A percentile compares a stretch with the other conserved stretches of the same genome.
Conservation (phyloP, 1,139 yeast species). For the Candida pseudocylindracea region DNA sequence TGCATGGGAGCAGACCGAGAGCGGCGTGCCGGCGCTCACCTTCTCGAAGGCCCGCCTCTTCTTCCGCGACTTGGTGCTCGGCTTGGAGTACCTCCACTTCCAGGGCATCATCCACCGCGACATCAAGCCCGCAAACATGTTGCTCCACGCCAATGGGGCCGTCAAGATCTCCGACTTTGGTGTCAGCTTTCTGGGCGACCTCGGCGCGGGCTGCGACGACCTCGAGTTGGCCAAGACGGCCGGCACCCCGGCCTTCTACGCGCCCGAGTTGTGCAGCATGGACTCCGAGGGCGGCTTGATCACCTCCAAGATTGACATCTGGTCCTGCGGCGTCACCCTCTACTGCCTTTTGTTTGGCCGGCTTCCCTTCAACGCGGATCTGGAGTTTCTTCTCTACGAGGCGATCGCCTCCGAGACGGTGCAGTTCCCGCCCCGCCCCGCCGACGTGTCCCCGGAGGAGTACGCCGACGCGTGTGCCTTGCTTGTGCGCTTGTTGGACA, state of each 20-base stretch:
- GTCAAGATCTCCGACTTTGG: constrained; percentile 96
- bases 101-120: constrained; percentile 95
- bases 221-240: constrained; percentile 76
- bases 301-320: constrained; percentile 67
- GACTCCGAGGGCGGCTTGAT: constrained; percentile 16
- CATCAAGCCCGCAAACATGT: constrained; percentile 86
- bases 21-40: constrained; percentile 35
- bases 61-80: constrained; percentile 71
- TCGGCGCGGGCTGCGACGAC: constrained; percentile 40
- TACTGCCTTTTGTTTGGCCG: constrained; percentile 76
- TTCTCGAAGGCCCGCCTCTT: constrained; percentile 45
- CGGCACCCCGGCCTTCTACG: constrained; percentile 76
- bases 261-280: constrained; percentile 52
- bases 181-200: constrained; percentile 64
- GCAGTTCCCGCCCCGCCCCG: constrained; percentile 30
- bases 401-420: constrained; percentile 51
- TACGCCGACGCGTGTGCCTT: constrained; percentile 46
- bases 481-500: constrained; percentile 36
- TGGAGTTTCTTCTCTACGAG: constrained; percentile 69
- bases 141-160: constrained; percentile 45
- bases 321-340: constrained; percentile 93
- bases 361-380: constrained; percentile 79
- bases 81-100: constrained; percentile 77
- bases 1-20: constrained; percentile 27
- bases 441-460: constrained; percentile 20